Evolutionary conservation across 768 basidiomycete genomes (phyloP), one percentile per base, ranked within the genome.

Genomic region (Suillus occidentalis): DNA sequence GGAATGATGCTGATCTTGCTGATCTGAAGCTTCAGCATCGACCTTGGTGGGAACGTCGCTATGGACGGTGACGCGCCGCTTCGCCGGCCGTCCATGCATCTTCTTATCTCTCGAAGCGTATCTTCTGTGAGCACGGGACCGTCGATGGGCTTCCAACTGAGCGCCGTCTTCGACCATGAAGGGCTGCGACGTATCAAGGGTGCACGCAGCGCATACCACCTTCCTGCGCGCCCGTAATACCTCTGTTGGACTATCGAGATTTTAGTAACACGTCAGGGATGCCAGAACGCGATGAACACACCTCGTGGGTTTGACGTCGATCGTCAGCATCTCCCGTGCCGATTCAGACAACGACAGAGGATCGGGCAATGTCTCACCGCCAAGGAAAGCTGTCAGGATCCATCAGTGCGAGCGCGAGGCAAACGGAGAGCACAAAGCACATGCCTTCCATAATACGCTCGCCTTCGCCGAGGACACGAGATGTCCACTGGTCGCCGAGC

Each of bases 121-220:
- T n/a, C 81, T 78, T 68, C 80, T 81, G 72, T 93, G 91, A 12
- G 73, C 56, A 20, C 85, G 84, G 8, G 86, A 86, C n/a, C 75
- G 76, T 39, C 79, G 73, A 72, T 94, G 92, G 1, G 74, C 75
- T 2, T 81, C 78, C 87, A 90, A 89, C 57, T 83, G 74, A 12
- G 65, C 63, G 12, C 80, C 82, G 57, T 80, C 77, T 58, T 91
- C 84, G 76, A 94, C 84, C 80, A 91, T 84, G 16, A 86, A 75
- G 0, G 92, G 92, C 31, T 81, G 79, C 25, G 81, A 75, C 2
- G 80, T 70, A 62, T 91, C 78, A 4, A 72, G 63, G 10, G 92
- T 92, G 69, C 92, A 95, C 34, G 6, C 34, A 8, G 6, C 6
- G 4, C 8, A 36, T 36, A 36, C 34, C 6, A 36, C 34, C 34